Evolutionary conservation across 768 basidiomycete genomes (phyloP), one percentile per base, ranked within the genome.

Genomic region (Tylopilus vinaceipallidus): DNA sequence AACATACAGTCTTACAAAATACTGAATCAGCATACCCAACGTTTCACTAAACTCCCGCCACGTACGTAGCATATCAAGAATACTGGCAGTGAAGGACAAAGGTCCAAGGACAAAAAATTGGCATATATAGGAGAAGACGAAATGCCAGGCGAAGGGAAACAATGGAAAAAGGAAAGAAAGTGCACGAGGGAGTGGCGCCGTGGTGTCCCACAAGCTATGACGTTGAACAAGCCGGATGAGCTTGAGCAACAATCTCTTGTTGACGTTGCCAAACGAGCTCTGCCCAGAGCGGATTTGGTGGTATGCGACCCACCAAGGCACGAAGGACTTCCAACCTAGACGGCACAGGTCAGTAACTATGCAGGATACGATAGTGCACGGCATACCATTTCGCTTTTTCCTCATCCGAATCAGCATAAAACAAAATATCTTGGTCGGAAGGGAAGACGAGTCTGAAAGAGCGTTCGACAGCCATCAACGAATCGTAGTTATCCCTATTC

Each of bases 231-330:
- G 29, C 47, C 4, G 17, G 39, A 17, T 47, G 48, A 16, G 52
- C 20, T 30, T 61, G 64, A 38, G 55, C 63, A 13, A 42, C 47
- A 13, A 66, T 53, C 50, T 81, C 78, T 50, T 81, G 71, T 58
- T 91, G 88, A 40, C 84, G 79, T 65, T 92, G 87, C 89, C 90
- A 91, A 34, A 92, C 67, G 33, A 95, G 73, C 71, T 95, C 94
- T 3, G 87, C 94, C 94, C 94, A 97, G 12, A 97, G 72, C 3
- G 91, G 91, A 65, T 95, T 91, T 3, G 90, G 88, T 9, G 94
- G 94, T 57, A 97, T 93, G 50, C 83, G 86, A 8, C 92, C 92
- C 52, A 95, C 83, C 32, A 95, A 75, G 0, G 91, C 88, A 42
- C 81, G 79, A 11, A 97, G 75, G 7, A 95, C 85, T 56, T 90